Evolutionary conservation across 73 alveolate species (phyloP).

Genomic region (Tetrahymena elliotti): DNA sequence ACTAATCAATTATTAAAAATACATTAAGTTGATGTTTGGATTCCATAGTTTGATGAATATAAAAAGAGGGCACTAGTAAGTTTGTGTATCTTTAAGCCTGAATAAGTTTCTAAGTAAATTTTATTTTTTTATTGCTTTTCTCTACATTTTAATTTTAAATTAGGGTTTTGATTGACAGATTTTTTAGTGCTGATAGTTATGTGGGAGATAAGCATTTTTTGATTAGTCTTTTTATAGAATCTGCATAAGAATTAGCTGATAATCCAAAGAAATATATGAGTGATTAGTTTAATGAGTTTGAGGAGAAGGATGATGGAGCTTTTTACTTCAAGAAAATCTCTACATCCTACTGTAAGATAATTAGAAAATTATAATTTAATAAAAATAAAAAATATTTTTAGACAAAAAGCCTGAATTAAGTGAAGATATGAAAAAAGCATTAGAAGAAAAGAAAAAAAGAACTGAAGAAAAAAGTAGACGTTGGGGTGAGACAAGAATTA

Average conservation of each 20-base stretch:
- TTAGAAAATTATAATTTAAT: background rate
- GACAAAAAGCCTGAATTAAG: background rate
- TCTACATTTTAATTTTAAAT: background rate
- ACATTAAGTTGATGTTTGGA: background rate
- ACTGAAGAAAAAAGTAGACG: background rate
- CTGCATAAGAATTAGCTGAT: background rate
- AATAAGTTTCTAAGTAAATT: background rate
- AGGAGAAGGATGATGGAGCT: background rate
- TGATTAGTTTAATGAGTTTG: background rate
- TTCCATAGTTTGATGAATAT: background rate
- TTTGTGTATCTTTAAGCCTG: background rate
- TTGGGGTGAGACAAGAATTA: background rate
- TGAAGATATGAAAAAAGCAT: background rate
- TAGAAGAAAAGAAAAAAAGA: background rate
- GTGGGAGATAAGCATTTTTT: background rate
- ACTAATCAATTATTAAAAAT: background rate
- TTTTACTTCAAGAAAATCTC: background rate
- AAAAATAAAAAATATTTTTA: background rate
- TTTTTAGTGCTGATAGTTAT: background rate
- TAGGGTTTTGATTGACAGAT: background rate
- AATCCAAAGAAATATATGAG: background rate
- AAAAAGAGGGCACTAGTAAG: background rate
- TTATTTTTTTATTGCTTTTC: background rate
- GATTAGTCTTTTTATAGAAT: background rate
- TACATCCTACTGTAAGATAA: background rate